phyloP scores from a whole-genome alignment of 805 yeast genomes.

The Wickerhamomyces xylosicus region DNA sequence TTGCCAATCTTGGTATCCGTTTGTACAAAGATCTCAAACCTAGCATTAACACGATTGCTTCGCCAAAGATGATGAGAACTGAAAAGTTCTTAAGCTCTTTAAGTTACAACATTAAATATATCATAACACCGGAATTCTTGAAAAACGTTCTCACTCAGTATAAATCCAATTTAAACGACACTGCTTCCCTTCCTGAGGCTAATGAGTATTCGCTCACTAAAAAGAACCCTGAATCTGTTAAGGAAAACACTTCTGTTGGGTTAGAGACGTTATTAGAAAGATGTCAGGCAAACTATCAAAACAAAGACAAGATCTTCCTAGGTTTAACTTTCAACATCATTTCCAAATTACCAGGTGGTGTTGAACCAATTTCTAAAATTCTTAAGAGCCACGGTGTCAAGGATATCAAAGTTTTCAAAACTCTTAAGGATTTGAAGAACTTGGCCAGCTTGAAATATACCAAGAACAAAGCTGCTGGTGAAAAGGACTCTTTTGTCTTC shows the following conservation, averaged over 20 bases:
- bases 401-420: slow-evolving; percentile 19
- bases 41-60: slow-evolving; percentile 43
- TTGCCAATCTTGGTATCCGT: slow-evolving; percentile 48
- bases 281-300: slow-evolving; percentile 6
- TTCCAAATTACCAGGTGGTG: slow-evolving; percentile 49
- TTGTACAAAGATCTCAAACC: slow-evolving; percentile 25
- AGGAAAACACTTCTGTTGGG: slow-evolving; percentile 18
- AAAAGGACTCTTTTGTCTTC: slow-evolving; percentile 12
- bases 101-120: slow-evolving; percentile 37
- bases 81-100: slow-evolving; percentile 75
- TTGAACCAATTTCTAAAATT: slow-evolving; percentile 42
- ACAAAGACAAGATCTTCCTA: slow-evolving; percentile 30
- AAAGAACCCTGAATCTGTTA: slow-evolving; percentile 23
- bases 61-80: slow-evolving; percentile 78
- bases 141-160: slow-evolving; percentile 31
- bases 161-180: slow-evolving; percentile 8
- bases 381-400: slow-evolving; percentile 49
- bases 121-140: slow-evolving; percentile 46
- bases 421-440: slow-evolving; percentile 15
- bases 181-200: slow-evolving; percentile 15
- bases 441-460: slow-evolving; percentile 11
- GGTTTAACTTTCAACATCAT: slow-evolving; percentile 45
- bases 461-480: background rate
- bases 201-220: slow-evolving; percentile 24
- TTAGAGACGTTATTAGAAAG: slow-evolving; percentile 9